Evolutionary conservation across 2,329 filamentous ascomycete genomes (phyloP), one percentile per base, ranked within the genome.

Genomic region (Trichophyton rubrum): DNA sequence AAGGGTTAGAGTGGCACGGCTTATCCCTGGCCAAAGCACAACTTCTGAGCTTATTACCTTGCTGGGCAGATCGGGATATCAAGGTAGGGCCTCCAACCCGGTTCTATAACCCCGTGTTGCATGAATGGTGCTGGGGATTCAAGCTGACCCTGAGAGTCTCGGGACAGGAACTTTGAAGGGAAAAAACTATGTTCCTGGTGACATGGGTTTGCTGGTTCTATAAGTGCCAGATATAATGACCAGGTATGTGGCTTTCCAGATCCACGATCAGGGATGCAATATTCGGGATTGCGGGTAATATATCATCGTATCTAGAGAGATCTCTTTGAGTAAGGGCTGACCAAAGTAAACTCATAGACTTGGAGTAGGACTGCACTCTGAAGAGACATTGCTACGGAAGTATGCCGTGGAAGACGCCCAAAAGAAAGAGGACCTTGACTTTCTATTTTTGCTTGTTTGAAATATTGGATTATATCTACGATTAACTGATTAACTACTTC

Each of bases 11-110:
- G 69, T 47, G 55, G 67, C 2, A 68, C 67, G 63, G 59, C 65
- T 0, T 70, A 69, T 58, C 68, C 68, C 0, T 70, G 68, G 68
- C 64, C 65, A 3, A 68, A 70, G 57, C 64, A 30, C 3, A 65
- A 68, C 45, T 68, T 63, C 41, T 70, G 68, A 69, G 66, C 58
- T 59, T 69, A 3, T 69, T 68, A 53, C 68, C 67, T 7, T 64
- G 56, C 3, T 68, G 67, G 67, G 67, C 67, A 3, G 64, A 70
- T 58, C 68, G 68, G 68, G 62, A 55, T 45, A 63, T 64, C 41
- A 63, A 66, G 56, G 63, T 64, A 57, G n/a, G 43, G 7, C 9
- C 20, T 17, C 17, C 43, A 11, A 47, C n/a, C 6, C 8, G 43
- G 20, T 38, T 38, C 8, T 38, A 38, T 38, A 38, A 38, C 7